These are phyloP conservation scores for Xylariales sp. DNA, from an alignment of 2,329 filamentous ascomycete genomes.

Conservation along the genomic window DNA sequence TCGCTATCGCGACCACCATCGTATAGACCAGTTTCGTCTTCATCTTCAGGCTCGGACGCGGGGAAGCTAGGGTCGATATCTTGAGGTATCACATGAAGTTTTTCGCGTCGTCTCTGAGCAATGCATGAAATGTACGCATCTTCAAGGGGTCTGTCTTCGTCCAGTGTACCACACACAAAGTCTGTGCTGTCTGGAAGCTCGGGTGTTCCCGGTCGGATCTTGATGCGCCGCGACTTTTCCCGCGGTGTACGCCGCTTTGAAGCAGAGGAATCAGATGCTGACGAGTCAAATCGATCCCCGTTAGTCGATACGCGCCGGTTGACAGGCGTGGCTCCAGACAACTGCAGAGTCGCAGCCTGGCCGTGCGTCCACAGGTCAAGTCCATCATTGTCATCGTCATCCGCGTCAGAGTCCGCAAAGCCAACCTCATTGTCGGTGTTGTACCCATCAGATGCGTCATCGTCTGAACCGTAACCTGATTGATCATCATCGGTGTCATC, in stretches of 20 bases:
- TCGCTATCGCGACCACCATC: conserved; percentile 60
- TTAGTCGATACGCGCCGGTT: conserved; percentile 35
- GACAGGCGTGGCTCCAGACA: conserved; percentile 29
- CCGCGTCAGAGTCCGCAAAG: conserved; percentile 65
- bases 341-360: conserved; percentile 31
- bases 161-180: conserved; percentile 96
- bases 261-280: conserved; percentile 38
- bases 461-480: conserved; percentile 57
- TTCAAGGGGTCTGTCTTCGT: conserved; percentile 92
- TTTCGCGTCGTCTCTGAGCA: conserved; percentile 74
- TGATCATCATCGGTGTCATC: conserved; percentile 53
- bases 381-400: conserved; percentile 64
- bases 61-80: conserved; percentile 98
- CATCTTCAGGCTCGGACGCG: conserved; percentile 84
- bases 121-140: conserved; percentile 86
- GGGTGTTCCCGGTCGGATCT: conserved; percentile 64
- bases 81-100: conserved; percentile 81
- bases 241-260: conserved; percentile 23
- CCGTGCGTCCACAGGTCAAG: conserved; percentile 52
- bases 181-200: conserved; percentile 96
- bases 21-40: conserved; percentile 71
- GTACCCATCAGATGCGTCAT: conserved; percentile 61
- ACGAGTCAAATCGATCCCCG: conserved; percentile 55
- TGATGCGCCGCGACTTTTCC: conserved; percentile 36
- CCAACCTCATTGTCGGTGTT: conserved; percentile 70